A percentile compares a stretch with the other conserved stretches of the same genome.
Evolutionary conservation across 2,329 filamentous ascomycete species (phyloP).

Genomic region (Verticillium zaregamsianum): DNA sequence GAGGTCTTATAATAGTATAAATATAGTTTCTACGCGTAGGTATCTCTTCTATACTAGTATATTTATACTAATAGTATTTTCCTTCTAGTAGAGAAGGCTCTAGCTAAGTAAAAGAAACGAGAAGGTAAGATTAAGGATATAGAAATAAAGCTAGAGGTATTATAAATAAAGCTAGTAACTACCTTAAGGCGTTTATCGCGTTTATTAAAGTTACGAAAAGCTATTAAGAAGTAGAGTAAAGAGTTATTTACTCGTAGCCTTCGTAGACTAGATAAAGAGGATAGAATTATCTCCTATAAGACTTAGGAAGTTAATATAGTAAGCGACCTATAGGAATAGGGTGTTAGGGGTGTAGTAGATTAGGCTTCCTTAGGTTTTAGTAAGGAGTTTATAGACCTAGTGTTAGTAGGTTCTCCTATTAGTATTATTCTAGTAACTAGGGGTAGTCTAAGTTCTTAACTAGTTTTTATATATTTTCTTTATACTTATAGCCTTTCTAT

Average conservation of each 20-base stretch:
- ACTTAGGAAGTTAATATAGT: conserved; percentile 1
- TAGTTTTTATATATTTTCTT: background rate
- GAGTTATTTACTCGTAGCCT: background rate
- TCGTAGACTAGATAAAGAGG: background rate
- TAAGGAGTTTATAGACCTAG: background rate
- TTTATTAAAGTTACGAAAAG: too few relatives aligned
- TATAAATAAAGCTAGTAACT: too few relatives aligned
- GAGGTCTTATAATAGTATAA: too few relatives aligned
- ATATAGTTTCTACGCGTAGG: too few relatives aligned
- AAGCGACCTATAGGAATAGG: conserved; percentile 1
- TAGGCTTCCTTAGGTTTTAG: background rate
- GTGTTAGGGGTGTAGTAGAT: conserved; percentile 1
- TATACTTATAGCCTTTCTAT: background rate
- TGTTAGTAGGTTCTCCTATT: background rate
- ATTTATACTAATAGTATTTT: too few relatives aligned
- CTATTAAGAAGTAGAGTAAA: background rate
- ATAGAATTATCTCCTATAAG: conserved; percentile 5
- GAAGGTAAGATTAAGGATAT: too few relatives aligned
- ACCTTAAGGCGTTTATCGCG: too few relatives aligned
- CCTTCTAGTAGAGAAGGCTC: too few relatives aligned
- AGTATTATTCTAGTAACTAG: background rate
- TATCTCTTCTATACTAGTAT: too few relatives aligned
- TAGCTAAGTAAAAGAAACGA: too few relatives aligned
- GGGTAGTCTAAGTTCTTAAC: background rate
- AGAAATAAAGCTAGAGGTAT: too few relatives aligned